A percentile compares a stretch with the other conserved stretches of the same genome.
Conservation (phyloP, 805 yeast species). For the Dipodascopsis uninucleata region DNA sequence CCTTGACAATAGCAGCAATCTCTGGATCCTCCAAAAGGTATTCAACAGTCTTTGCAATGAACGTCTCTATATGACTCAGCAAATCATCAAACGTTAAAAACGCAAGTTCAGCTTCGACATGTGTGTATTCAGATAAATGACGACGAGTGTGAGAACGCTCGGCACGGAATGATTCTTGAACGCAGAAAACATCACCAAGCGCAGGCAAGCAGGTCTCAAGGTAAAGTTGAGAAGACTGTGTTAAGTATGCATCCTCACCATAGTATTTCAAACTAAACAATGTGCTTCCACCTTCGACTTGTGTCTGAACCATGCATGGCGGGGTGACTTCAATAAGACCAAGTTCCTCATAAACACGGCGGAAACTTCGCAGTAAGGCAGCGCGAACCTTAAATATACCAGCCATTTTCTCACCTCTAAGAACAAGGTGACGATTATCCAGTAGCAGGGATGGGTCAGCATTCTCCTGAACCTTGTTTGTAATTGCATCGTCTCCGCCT, state of each 20-base stretch:
- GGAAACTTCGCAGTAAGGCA: slow-evolving; percentile 62
- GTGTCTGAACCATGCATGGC: slow-evolving; percentile 99
- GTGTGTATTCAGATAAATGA: slow-evolving; percentile 95
- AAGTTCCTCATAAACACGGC: slow-evolving; percentile 74
- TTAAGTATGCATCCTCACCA: slow-evolving; percentile 93
- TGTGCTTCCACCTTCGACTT: slow-evolving; percentile 99
- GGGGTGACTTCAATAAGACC: slow-evolving; percentile 88
- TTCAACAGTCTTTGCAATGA: slow-evolving; percentile 65
- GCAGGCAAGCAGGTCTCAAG: slow-evolving; percentile 95
- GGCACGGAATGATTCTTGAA: slow-evolving; percentile 98
- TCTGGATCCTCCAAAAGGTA: slow-evolving; percentile 84
- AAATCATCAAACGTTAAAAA: slow-evolving; percentile 85
- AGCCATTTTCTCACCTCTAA: slow-evolving; percentile 92
- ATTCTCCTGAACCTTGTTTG: slow-evolving; percentile 84
- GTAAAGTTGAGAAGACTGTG: slow-evolving; percentile 96
- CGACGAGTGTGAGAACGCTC: slow-evolving; percentile 98
- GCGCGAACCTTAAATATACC: slow-evolving; percentile 96
- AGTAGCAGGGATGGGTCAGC: slow-evolving; percentile 84
- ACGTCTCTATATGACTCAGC: slow-evolving; percentile 76
- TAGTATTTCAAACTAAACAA: slow-evolving; percentile 89
- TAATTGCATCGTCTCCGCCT: slow-evolving; percentile 88
- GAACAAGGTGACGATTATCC: slow-evolving; percentile 92
- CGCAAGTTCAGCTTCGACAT: slow-evolving; percentile 90
- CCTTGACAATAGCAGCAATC: slow-evolving; percentile 84
- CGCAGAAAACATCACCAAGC: slow-evolving; percentile 93